These are phyloP conservation scores for Russula sp. DNA, from an alignment of 768 basidiomycete genomes.

Conservation along the genomic window DNA sequence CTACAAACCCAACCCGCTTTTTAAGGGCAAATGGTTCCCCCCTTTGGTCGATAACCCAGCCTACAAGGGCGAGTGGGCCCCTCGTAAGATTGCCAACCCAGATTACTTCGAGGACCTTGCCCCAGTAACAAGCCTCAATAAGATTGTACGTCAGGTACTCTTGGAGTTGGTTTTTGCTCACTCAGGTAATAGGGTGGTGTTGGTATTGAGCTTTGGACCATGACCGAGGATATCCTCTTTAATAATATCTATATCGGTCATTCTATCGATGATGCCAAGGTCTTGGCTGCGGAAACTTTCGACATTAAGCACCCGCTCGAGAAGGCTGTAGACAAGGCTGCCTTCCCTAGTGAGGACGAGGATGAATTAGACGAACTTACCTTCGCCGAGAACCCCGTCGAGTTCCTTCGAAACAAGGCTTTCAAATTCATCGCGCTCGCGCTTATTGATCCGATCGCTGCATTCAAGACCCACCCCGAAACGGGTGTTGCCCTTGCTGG, in stretches of 20 bases:
- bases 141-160: conserved; percentile 55
- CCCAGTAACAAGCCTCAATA: conserved; percentile 75
- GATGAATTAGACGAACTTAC: conserved; percentile 34
- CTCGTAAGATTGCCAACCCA: conserved; percentile 87
- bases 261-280: conserved; percentile 78
- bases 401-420: conserved; percentile 71
- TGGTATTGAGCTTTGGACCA: conserved; percentile 98
- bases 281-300: conserved; percentile 82
- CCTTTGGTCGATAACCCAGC: conserved; percentile 95
- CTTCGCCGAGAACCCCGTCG: conserved; percentile 70
- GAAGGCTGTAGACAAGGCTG: conserved; percentile 48
- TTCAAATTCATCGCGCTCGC: conserved; percentile 74
- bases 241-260: conserved; percentile 93
- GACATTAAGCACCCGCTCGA: conserved; percentile 84
- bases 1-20: conserved; percentile 82
- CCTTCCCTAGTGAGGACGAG: conserved; percentile 35
- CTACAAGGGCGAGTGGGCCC: conserved; percentile 94
- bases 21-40: conserved; percentile 98
- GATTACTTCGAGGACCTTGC: conserved; percentile 80
- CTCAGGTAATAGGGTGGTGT: conserved; percentile 61
- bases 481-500: conserved; percentile 72
- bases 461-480: conserved; percentile 85
- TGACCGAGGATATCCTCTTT: conserved; percentile 94
- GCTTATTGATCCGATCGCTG: conserved; percentile 65
- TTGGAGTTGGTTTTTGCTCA: not conserved